Base-by-base conservation (phyloP, 1,284 basidiomycete species). In the Afroboletus lepidellus region DNA sequence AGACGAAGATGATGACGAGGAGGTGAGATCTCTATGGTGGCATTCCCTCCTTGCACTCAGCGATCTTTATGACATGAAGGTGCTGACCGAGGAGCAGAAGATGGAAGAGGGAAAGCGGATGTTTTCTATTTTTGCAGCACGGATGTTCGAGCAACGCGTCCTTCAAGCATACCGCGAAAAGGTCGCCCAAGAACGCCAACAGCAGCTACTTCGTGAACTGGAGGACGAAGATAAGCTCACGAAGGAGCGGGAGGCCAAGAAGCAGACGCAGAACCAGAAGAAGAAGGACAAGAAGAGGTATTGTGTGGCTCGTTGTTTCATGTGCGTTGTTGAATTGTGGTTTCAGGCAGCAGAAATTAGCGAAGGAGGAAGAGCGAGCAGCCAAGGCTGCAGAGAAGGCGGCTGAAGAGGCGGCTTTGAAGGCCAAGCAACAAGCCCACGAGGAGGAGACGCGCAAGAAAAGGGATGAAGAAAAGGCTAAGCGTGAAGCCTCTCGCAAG, bases 81-180 rank as follows among this genome's bases (percentile, higher is more conserved):
- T 79, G 33, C 80, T 90, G 82, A 89, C 88, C 8, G 87, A 90
- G 69, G 87, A 90, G 71, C 92, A 98, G 75, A 94, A 96, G 72
- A 93, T 95, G 87, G 94, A 98, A 72, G 96, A 99, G 74, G 96
- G 96, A 62, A 93, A 95, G 71, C 85, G 93, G 50, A 99, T 99
- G 96, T 99, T 99, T 77, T 94, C 94, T 60, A 98, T 99, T 73
- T 99, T 98, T 69, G 96, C 96, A n/a, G 96, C 96, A 36, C 86
- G 97, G 51, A 97, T 98, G 94, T 98, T 99, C 70, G 96, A 99
- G 75, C 94, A 98, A 72, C 86, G 96, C 24, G 96, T 98, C 36
- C 82, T 98, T 49, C 87, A 93, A 60, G 91, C 93, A 6, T 96
- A 94, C 69, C 85, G 92, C 50, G 94, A 95, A 74, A 86, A 87